phyloP scores from a whole-genome alignment of 257 asterid species.

The Solanum ahanhuiri region DNA sequence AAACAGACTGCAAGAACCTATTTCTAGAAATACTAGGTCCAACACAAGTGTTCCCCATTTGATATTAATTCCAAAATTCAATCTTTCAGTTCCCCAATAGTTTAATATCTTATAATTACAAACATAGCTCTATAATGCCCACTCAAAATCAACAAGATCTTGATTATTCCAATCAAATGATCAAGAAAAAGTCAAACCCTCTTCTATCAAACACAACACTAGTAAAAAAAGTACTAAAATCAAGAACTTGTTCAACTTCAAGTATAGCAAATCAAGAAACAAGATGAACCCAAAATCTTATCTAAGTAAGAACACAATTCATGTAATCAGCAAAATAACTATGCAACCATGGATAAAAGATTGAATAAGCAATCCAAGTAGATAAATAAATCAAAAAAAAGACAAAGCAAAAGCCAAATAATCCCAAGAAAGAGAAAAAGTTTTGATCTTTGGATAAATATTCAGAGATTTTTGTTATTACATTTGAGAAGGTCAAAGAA shows the following conservation, averaged over 20 bases:
- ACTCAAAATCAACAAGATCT: not conserved
- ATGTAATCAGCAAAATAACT: not conserved
- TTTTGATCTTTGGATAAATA: not conserved
- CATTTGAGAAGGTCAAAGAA: conserved; percentile 16
- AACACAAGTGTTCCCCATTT: conserved; percentile 93
- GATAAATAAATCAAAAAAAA: not conserved
- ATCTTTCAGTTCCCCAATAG: not conserved
- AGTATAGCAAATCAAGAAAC: not conserved
- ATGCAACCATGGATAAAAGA: not conserved
- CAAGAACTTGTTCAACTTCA: not conserved
- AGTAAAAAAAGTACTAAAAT: not conserved
- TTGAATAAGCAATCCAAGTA: not conserved
- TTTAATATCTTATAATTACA: not conserved
- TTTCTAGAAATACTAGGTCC: conserved; percentile 70
- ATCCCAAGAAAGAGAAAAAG: not conserved
- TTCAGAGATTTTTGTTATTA: not conserved
- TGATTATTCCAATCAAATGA: not conserved
- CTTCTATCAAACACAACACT: not conserved
- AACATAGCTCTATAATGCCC: not conserved
- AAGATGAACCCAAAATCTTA: not conserved
- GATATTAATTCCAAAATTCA: conserved; percentile 5
- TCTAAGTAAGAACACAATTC: not conserved
- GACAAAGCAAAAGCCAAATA: not conserved
- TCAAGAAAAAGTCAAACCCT: not conserved
- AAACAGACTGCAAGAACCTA: conserved; percentile 70